Base-by-base conservation (phyloP, 495 filamentous ascomycete species). In the Neurospora terricola region DNA sequence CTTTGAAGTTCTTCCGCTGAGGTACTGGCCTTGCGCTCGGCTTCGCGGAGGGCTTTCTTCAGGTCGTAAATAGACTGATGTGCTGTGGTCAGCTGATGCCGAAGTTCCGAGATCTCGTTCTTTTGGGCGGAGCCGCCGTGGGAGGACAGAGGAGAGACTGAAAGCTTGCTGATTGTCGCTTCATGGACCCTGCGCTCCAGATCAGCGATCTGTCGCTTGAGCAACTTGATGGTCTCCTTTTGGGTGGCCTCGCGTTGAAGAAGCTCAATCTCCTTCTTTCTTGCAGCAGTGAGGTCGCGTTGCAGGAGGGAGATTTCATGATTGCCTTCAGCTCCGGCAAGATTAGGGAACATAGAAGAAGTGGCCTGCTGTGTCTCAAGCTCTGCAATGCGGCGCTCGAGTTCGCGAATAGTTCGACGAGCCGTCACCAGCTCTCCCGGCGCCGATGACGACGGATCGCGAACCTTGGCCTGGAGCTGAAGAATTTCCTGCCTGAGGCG, bases 1-100 rank as follows among this genome's bases (percentile, higher is more conserved):
- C 91, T 88, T 69, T 94, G 88, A 40, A 97, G 90, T 68, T 97
- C 88, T 4, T 88, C 90, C 80, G 96, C 93, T 73, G 94, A 87
- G 2, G 93, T 94, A 14, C 96, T 83, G 0, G 93, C 91, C 30
- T 93, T 95, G 79, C 90, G 88, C 79, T 97, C 94, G 10, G 77
- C 78, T 4, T 81, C 80, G 30, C 79, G 77, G 7, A 84, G 77
- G 16, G 82, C 77, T 70, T 80, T 82, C 70, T 88, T 88, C 72
- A 88, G 74, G 40, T 92, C 89, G 45, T 85, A 86, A 5, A 90
- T 79, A 18, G 88, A 83, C 68, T 89, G 86, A 73, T 91, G 88
- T 9, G 89, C 86, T 30, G 89, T 84, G 4, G 88, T 83, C 48
- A 93, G 83, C 76, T 92, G 89, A 54, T 86, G 87, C 21, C 90